Percentiles rank a stretch among this genome's conserved stretches.
phyloP scores from a whole-genome alignment of 495 filamentous ascomycete species.

The Aspergillus sclerotiicarbonarius region DNA sequence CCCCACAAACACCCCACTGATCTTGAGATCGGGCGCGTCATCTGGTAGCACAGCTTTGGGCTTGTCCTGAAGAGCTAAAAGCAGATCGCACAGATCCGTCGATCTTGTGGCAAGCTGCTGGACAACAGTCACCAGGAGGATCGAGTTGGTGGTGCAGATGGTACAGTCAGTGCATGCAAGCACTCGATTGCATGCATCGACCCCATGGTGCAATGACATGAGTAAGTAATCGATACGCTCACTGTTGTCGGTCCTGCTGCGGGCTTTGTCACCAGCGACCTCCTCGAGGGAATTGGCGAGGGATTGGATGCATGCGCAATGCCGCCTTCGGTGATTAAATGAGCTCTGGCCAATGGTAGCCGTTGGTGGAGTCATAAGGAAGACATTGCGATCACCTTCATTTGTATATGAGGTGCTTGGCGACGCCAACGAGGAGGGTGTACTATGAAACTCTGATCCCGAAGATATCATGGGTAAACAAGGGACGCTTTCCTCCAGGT shows the following conservation, averaged over 20 bases:
- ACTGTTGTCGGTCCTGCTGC: neutral
- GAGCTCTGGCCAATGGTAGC: neutral
- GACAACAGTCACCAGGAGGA: neutral
- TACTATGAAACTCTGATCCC: neutral
- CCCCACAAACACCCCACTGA: neutral
- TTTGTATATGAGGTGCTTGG: neutral
- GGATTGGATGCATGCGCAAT: neutral
- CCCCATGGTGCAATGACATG: neutral
- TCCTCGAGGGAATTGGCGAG: neutral
- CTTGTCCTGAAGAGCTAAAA: neutral
- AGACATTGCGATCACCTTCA: neutral
- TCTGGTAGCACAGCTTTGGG: neutral
- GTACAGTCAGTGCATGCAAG: neutral
- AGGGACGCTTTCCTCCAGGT: neutral
- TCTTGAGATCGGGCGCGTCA: neutral
- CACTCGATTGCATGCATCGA: neutral
- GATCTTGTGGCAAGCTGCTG: neutral
- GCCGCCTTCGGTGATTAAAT: neutral
- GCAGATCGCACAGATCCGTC: neutral
- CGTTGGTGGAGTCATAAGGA: neutral
- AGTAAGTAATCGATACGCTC: neutral
- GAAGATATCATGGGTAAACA: neutral
- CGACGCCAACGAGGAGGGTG: neutral
- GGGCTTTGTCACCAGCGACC: neutral
- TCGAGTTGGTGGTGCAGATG: neutral